These are phyloP conservation scores for Lachnellula occidentalis DNA, from an alignment of 2,329 filamentous ascomycete genomes.

Conservation along the genomic window DNA sequence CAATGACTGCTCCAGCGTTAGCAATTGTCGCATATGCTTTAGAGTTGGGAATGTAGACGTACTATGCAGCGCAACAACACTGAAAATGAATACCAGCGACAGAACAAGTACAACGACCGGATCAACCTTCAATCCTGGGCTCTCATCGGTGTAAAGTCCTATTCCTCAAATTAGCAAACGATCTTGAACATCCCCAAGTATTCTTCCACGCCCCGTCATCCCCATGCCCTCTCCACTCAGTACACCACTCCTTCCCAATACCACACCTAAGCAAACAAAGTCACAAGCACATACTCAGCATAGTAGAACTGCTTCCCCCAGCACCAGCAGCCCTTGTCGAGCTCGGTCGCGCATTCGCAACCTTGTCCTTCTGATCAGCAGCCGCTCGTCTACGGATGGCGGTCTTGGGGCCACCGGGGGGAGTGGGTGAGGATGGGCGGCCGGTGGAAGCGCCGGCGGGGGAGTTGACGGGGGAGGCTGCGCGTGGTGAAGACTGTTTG, in stretches of 20 bases:
- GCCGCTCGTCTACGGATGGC: constrained; percentile 93
- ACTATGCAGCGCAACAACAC: constrained; percentile 96
- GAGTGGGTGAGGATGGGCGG: constrained; percentile 79
- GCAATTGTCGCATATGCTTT: not conserved
- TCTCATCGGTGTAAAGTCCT: constrained; percentile 98
- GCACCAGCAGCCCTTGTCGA: constrained; percentile 92
- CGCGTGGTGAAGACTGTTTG: constrained; percentile 31
- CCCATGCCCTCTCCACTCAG: not conserved
- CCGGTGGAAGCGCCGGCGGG: constrained; percentile 56
- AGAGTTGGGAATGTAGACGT: constrained; percentile 38
- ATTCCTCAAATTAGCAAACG: constrained; percentile 9
- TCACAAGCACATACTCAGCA: constrained; percentile 70
- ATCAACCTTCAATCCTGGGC: constrained; percentile 93
- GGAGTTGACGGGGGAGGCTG: constrained; percentile 54
- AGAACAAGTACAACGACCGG: constrained; percentile 95
- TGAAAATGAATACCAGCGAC: constrained; percentile 97
- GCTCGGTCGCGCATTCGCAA: constrained; percentile 86
- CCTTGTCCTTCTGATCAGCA: constrained; percentile 94
- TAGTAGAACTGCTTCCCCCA: constrained; percentile 93
- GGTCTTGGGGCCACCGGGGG: constrained; percentile 89
- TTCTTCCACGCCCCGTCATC: not conserved
- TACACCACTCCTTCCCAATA: not conserved
- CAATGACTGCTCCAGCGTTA: constrained; percentile 62
- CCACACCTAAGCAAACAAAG: not conserved
- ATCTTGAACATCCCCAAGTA: not conserved